Conservation (phyloP, 2,329 filamentous ascomycete species). For the Scortechinia acanthostroma region DNA sequence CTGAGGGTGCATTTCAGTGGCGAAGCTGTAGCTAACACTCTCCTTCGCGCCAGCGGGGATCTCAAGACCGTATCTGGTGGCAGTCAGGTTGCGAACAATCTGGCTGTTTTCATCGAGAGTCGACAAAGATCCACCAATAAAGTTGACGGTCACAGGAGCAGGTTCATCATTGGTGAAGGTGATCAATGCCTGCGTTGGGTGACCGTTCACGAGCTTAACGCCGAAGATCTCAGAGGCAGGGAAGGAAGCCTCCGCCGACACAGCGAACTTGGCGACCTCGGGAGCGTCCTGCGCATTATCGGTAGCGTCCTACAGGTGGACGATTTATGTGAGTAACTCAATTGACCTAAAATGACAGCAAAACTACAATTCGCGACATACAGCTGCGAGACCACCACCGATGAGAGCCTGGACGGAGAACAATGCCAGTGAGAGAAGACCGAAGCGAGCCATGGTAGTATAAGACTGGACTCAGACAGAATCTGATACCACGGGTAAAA, state of each 20-base stretch:
- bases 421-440: constrained; percentile 44
- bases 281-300: constrained; percentile 15
- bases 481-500: too few species aligned
- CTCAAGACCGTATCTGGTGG: constrained; percentile 43
- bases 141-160: constrained; percentile 42
- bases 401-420: constrained; percentile 43
- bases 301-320: background rate
- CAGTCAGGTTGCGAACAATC: constrained; percentile 53
- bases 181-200: constrained; percentile 49
- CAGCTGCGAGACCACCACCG: constrained; percentile 35
- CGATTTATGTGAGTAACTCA: background rate
- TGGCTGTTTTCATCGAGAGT: constrained; percentile 19
- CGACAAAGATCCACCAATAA: constrained; percentile 50
- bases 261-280: constrained; percentile 27
- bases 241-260: background rate
- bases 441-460: constrained; percentile 45
- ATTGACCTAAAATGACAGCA: background rate
- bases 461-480: too few species aligned
- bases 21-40: constrained; percentile 50
- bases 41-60: constrained; percentile 48
- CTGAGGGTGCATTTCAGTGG: constrained; percentile 58
- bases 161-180: constrained; percentile 53
- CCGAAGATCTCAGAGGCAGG: constrained; percentile 55
- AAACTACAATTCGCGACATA: constrained; percentile 17
- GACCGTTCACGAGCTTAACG: constrained; percentile 61